Conservation (phyloP, 1,284 basidiomycete genomes). For the Microbotryum intermedium region DNA sequence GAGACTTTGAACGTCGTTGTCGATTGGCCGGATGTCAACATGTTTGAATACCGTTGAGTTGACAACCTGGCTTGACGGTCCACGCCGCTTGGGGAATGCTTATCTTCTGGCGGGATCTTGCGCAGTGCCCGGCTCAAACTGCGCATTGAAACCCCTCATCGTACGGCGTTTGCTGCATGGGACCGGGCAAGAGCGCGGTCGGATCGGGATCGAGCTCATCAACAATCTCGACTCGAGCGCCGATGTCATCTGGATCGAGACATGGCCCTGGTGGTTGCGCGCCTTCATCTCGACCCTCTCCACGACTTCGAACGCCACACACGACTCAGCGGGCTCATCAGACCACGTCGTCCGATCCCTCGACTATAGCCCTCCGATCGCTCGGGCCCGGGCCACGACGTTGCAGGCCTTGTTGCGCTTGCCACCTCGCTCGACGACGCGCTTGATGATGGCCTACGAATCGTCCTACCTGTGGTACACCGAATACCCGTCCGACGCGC, state of each 20-base stretch:
- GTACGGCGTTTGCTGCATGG: conserved; percentile 62
- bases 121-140: no score
- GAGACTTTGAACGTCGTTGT: conserved; percentile 32
- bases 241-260: conserved; percentile 70
- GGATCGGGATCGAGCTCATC: conserved; percentile 57
- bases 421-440: conserved; percentile 57
- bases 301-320: no score
- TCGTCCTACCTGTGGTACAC: conserved; percentile 87
- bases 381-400: conserved; percentile 60
- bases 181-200: conserved; percentile 64
- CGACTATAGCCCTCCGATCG: conserved; percentile 58
- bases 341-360: conserved; percentile 38
- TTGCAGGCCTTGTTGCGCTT: conserved; percentile 63
- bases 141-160: conserved; percentile 26
- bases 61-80: background rate
- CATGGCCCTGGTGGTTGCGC: conserved; percentile 85
- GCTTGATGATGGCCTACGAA: conserved; percentile 62
- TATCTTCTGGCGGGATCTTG: no score
- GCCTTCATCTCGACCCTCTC: conserved; percentile 74
- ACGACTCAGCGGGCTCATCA: no score
- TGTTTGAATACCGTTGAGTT: conserved; percentile 42
- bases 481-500: conserved; percentile 91
- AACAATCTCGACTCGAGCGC: conserved; percentile 54
- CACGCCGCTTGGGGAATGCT: background rate
- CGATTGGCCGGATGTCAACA: conserved; percentile 41